Evolutionary conservation across 306 rosid genomes (phyloP), one percentile per base, ranked within the genome.

Genomic region (Cucurbita pepo): DNA sequence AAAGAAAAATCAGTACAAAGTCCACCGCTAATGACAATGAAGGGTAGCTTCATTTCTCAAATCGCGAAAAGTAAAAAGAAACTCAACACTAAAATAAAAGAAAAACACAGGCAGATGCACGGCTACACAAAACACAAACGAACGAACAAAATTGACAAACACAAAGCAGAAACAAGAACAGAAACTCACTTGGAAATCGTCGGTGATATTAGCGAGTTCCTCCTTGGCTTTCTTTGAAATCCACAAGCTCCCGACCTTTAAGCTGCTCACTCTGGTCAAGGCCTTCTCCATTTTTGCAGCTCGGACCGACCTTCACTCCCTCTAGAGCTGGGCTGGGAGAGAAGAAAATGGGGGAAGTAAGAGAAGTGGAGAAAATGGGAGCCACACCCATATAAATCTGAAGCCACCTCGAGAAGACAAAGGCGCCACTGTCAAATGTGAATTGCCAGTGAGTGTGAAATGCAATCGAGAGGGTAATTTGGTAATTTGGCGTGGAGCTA

Each of bases 201-300:
- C 92, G 75, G 87, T 54, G 75, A 94, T 89, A 85, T 87, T 86
- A 43, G 97, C 72, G 75, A 94, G 64, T 76, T 94, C 98, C 64
- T 89, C 86, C 83, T 94, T 94, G 63, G 98, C 98, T 80, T 89
- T 90, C 86, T 89, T 90, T 15, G 95, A 74, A 80, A 94, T 87
- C 98, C 98, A 94, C 61, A 86, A 90, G 71, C 72, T 84, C 16
- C 97, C 96, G 60, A 90, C 82, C 83, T 91, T 94, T 69, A 94
- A 79, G 87, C 98, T 94, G 56, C 73, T 53, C 43, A 91, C 97
- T 72, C 84, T 90, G 3, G 97, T 94, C 19, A 94, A 86, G 83
- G 96, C 98, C 70, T 84, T 94, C 90, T 94, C 96, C 98, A 94
- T 94, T 43, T 58, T 38, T 71, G 59, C 18, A 10, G 15, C 36